Percentiles rank a stretch among this genome's conserved stretches.
Conservation (phyloP, 371 early-diverging fungal species). For the Rhizopus microsporus region DNA sequence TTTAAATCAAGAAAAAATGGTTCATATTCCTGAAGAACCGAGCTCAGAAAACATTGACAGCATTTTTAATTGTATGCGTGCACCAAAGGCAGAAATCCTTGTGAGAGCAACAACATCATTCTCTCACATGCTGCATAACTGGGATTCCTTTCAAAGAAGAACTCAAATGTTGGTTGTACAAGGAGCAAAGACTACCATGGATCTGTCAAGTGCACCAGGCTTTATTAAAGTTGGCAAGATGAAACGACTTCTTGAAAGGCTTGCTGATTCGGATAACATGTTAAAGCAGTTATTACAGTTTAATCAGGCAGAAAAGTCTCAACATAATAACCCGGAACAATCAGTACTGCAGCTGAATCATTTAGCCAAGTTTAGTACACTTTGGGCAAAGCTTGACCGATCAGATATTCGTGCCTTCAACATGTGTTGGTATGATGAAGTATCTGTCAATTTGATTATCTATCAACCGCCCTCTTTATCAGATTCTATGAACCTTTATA, state of each 20-base stretch:
- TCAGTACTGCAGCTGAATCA: slow-evolving; percentile 8
- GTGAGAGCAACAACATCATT: slow-evolving; percentile 38
- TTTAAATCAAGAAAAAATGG: slow-evolving; percentile 8
- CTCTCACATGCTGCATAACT: slow-evolving; percentile 41
- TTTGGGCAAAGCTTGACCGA: slow-evolving; percentile 38
- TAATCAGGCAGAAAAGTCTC: slow-evolving; percentile 11
- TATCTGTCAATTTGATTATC: slow-evolving; percentile 42
- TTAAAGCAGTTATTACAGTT: slow-evolving; percentile 44
- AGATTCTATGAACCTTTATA: background rate
- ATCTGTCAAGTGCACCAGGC: slow-evolving; percentile 51
- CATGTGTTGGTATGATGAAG: slow-evolving; percentile 54
- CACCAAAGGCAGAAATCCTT: slow-evolving; percentile 37
- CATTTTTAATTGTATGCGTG: slow-evolving; percentile 25
- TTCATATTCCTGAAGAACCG: slow-evolving; percentile 14
- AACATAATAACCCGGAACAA: background rate
- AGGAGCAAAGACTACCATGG: slow-evolving; percentile 27
- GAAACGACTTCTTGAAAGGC: slow-evolving; percentile 60
- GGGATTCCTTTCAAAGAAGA: slow-evolving; percentile 44
- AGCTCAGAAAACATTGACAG: slow-evolving; percentile 11
- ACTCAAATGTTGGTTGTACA: slow-evolving; percentile 46
- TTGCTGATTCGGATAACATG: slow-evolving; percentile 72
- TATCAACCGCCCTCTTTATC: slow-evolving; percentile 8
- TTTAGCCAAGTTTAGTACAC: slow-evolving; percentile 28
- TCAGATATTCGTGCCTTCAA: slow-evolving; percentile 40
- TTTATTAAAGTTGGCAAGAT: slow-evolving; percentile 70